These are phyloP conservation scores for Xylariaceae sp. DNA, from an alignment of 2,329 filamentous ascomycete species.

Conservation along the genomic window DNA sequence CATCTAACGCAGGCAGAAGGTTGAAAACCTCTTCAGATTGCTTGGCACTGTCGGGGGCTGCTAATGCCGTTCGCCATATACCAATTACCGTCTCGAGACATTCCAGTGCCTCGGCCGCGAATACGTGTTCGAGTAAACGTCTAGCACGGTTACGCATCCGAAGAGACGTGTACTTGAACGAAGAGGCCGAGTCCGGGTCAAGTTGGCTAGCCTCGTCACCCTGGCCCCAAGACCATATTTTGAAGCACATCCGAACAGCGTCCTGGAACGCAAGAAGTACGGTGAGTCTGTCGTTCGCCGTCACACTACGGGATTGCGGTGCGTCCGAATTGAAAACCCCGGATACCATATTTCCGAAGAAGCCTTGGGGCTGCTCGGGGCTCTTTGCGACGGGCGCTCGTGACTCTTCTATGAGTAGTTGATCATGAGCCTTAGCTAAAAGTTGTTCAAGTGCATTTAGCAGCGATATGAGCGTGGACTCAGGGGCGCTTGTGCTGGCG, in stretches of 20 bases:
- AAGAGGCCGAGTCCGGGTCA: constrained; percentile 67
- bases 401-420: constrained; percentile 71
- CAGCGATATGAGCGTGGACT: constrained; percentile 74
- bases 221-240: constrained; percentile 91
- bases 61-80: constrained; percentile 63
- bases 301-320: constrained; percentile 70
- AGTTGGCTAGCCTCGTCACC: constrained; percentile 54
- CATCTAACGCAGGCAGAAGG: constrained; percentile 84
- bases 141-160: constrained; percentile 87
- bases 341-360: constrained; percentile 92
- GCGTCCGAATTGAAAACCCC: constrained; percentile 80
- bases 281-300: constrained; percentile 89
- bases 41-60: constrained; percentile 45
- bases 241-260: constrained; percentile 85
- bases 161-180: constrained; percentile 84
- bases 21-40: constrained; percentile 71
- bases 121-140: constrained; percentile 85
- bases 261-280: constrained; percentile 97
- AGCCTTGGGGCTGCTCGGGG: constrained; percentile 77
- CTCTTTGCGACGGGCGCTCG: constrained; percentile 65
- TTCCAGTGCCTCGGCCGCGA: constrained; percentile 86
- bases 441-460: constrained; percentile 92
- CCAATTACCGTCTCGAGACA: constrained; percentile 88
- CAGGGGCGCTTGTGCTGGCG: constrained; percentile 47
- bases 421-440: constrained; percentile 80